Percentiles rank a stretch among this genome's conserved stretches.
phyloP scores from a whole-genome alignment of 2,329 filamentous ascomycete species.

The Colletotrichum agaves region DNA sequence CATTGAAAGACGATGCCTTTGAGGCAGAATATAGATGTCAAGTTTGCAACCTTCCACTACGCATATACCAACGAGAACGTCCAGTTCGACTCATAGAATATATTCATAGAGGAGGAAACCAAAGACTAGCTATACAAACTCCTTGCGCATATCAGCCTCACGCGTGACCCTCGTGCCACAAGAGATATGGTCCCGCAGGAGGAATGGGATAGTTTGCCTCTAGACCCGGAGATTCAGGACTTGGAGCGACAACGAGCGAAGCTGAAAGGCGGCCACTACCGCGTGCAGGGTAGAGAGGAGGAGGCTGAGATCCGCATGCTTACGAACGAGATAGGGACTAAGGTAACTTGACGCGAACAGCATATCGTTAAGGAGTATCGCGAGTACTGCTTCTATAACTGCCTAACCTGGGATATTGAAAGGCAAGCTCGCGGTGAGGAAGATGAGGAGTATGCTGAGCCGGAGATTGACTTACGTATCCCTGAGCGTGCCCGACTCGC shows the following conservation, averaged over 20 bases:
- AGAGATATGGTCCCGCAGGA: slow-evolving; percentile 45
- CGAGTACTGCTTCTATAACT: slow-evolving; percentile 44
- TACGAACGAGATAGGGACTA: slow-evolving; percentile 40
- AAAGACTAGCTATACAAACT: slow-evolving; percentile 40
- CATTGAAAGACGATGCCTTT: not conserved
- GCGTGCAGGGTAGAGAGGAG: slow-evolving; percentile 39
- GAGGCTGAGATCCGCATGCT: slow-evolving; percentile 43
- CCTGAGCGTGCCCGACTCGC: slow-evolving; percentile 38
- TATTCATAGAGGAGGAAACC: slow-evolving; percentile 42
- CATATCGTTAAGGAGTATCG: slow-evolving; percentile 37
- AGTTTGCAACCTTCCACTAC: slow-evolving; percentile 43
- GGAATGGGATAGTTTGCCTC: slow-evolving; percentile 41
- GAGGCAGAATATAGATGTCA: not conserved
- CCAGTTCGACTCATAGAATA: slow-evolving; percentile 45
- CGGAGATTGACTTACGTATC: slow-evolving; percentile 38
- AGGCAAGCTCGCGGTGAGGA: slow-evolving; percentile 38
- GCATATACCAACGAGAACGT: slow-evolving; percentile 45
- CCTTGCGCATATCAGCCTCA: slow-evolving; percentile 43
- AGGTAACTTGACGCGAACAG: slow-evolving; percentile 37
- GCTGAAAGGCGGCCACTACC: slow-evolving; percentile 43
- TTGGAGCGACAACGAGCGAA: slow-evolving; percentile 39
- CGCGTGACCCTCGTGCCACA: slow-evolving; percentile 41
- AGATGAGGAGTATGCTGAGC: slow-evolving; percentile 39
- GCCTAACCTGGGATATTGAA: slow-evolving; percentile 45
- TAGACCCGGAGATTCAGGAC: slow-evolving; percentile 42